Base-by-base conservation (phyloP, 2,329 filamentous ascomycete genomes). In the Cercospora canescens region DNA sequence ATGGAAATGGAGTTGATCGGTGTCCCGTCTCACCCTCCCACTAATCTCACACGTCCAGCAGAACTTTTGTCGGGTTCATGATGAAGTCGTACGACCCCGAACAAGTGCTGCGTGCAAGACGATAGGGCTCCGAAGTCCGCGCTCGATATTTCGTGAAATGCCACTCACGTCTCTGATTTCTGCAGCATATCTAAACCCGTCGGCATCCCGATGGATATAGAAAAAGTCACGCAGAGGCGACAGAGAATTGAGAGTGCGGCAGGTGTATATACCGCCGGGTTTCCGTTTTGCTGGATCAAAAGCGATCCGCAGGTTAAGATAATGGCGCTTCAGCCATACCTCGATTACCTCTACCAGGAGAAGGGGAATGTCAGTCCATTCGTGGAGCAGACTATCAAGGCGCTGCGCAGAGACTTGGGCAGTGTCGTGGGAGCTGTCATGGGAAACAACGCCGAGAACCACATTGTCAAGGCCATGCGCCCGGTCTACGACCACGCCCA, bases 271-370 rank as follows among this genome's bases (percentile, higher is more conserved):
- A n/a, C n/a, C n/a, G n/a, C n/a, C n/a, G n/a, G n/a, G n/a, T n/a
- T 2, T 7, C 55, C 12, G 7, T 32, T 21, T 12, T 18, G 12
- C n/a, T n/a, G 12, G 24, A 45, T 32, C 21, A 56, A 52, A 18
- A 56, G 30, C 14, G 54, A 59, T 28, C 59, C 58, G 11, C 62
- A 67, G 34, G 37, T 62, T 16, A 62, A 55, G 1, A 6, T 69
- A 7, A 64, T 71, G 68, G 63, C 60, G 4, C 54, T 70, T 2
- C 12, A 62, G 7, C 59, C 63, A 12, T 71, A 64, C 30, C 61
- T 68, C 1, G 64, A 68, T 12, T 60, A 58, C 26, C 32, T 69
- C 39, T 26, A 61, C 12, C 6, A 30, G 1, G 64, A 71, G n/a
- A 67, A 62, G 14, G 37, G 16, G 9, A 60, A 52, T n/a, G 26